These are phyloP conservation scores for Pyrenochaeta sp. DNA, from an alignment of 2,329 filamentous ascomycete genomes.

Conservation along the genomic window DNA sequence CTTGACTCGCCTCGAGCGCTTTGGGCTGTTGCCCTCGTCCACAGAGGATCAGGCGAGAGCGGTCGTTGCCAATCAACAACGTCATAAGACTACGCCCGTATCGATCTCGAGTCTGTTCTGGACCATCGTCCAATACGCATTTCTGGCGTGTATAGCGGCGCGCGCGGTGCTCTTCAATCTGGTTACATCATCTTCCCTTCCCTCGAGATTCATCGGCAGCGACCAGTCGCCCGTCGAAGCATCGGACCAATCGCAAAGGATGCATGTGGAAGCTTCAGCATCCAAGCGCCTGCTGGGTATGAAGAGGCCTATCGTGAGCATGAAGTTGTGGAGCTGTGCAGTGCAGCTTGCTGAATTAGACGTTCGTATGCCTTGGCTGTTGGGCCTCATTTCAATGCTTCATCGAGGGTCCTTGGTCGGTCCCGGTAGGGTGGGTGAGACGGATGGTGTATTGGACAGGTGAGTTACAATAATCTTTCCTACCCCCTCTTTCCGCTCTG, in stretches of 20 bases:
- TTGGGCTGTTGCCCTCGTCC: conserved; percentile 59
- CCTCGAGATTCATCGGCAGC: conserved; percentile 57
- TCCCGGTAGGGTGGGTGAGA: conserved; percentile 75
- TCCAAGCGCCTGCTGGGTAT: conserved; percentile 39
- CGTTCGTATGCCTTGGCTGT: conserved; percentile 89
- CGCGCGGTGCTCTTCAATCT: conserved; percentile 72
- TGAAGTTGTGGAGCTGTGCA: conserved; percentile 77
- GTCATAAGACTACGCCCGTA: conserved; percentile 24
- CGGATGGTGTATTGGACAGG: conserved; percentile 86
- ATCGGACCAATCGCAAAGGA: conserved; percentile 39
- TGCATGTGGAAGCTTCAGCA: conserved; percentile 37
- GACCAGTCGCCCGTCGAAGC: conserved; percentile 38
- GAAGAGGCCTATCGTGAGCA: conserved; percentile 74
- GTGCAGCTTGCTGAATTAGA: conserved; percentile 77
- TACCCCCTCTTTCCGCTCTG: conserved; percentile 36
- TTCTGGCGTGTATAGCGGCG: conserved; percentile 65
- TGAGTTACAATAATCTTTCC: conserved; percentile 63
- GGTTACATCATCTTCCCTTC: conserved; percentile 71
- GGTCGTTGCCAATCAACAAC: conserved; percentile 20
- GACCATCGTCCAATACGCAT: conserved; percentile 60
- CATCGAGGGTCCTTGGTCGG: conserved; percentile 77
- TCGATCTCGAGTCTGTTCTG: conserved; percentile 58
- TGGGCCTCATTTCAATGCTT: conserved; percentile 74
- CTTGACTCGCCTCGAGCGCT: conserved; percentile 61
- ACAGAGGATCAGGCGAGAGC: conserved; percentile 35